Evolutionary conservation across 306 rosid species (phyloP), one percentile per base, ranked within the genome.

Genomic region (Fagus sylvatica): DNA sequence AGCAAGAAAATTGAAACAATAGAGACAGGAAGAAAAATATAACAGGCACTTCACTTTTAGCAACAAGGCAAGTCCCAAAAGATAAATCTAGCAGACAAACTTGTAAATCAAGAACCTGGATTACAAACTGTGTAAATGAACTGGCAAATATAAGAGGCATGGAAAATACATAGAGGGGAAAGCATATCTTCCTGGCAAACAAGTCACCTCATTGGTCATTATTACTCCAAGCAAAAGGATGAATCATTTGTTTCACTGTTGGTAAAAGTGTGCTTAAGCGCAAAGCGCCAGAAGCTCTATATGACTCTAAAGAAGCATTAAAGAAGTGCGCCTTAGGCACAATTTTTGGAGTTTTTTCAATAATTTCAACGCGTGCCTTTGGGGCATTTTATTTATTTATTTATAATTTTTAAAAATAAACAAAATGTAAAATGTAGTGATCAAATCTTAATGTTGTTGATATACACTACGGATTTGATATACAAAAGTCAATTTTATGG

Each of bases 11-110:
- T 22, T 64, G 53, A 72, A 10, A 30, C 5, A 39, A 36, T 22
- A 34, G 7, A 8, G 22, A 28, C 28, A 10, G 12, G 57, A 46
- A 67, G 7, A 39, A 36, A 17, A 67, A 28, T 43, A 75, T 60
- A 80, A 51, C 75, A 76, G 54, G 42, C 62, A 73, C 76, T 81
- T 67, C 69, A 74, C 71, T 64, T 87, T 80, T 3, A 46, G 7
- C 49, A 65, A 79, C 12, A 72, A 53, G 41, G 61, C 30, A 55
- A 33, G 15, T 19, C 12, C 33, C 15, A 3, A 46, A 75, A 72
- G 17, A 34, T 6, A 40, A 28, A 12, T 41, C 41, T 40, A 62
- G 34, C 28, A 0, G 32, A 5, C 51, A 76, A 11, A 12, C 46
- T 61, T 70, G 62, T 33, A 39, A 51, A 56, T 41, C 42, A 49